Conservation (phyloP, 1,284 basidiomycete genomes). For the Malassezia slooffiae region DNA sequence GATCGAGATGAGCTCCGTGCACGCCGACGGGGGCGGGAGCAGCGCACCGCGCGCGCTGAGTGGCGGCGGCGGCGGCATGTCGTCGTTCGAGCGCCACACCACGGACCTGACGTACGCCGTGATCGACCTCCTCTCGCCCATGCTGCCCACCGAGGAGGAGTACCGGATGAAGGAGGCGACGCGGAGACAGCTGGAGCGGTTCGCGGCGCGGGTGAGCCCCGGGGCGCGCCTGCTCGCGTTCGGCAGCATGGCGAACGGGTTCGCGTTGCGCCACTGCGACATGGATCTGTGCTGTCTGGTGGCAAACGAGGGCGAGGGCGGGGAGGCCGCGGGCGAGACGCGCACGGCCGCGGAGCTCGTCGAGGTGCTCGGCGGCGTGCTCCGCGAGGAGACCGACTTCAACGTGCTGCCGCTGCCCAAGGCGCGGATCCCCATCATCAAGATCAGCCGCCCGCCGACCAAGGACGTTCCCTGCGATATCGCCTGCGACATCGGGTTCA, state of each 20-base stretch:
- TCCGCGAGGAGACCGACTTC: conserved; percentile 94
- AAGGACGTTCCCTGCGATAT: conserved; percentile 60
- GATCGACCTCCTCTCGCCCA: conserved; percentile 39
- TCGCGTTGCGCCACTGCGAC: conserved; percentile 87
- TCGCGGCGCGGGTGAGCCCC: conserved; percentile 87
- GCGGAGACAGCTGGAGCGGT: conserved; percentile 78
- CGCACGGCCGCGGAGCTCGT: conserved; percentile 62
- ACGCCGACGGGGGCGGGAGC: no score
- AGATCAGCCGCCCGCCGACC: conserved; percentile 78
- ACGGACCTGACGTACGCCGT: conserved; percentile 41
- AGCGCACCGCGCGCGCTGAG: no score
- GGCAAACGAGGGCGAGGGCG: conserved; percentile 18
- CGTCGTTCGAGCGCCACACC: conserved; percentile 35
- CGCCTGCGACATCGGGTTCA: conserved; percentile 95
- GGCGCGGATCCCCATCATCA: conserved; percentile 96
- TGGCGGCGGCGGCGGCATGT: not conserved
- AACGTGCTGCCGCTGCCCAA: conserved; percentile 91
- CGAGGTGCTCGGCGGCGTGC: conserved; percentile 79
- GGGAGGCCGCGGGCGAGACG: conserved; percentile 1
- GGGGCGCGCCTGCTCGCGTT: conserved; percentile 82
- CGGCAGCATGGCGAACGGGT: conserved; percentile 78
- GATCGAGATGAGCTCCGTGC: no score
- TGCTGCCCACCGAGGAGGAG: conserved; percentile 45
- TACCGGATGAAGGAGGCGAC: conserved; percentile 72
- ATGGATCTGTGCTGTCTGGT: conserved; percentile 98